Base-by-base conservation (phyloP, 2,329 filamentous ascomycete species). In the Sordariomycetes sp. region DNA sequence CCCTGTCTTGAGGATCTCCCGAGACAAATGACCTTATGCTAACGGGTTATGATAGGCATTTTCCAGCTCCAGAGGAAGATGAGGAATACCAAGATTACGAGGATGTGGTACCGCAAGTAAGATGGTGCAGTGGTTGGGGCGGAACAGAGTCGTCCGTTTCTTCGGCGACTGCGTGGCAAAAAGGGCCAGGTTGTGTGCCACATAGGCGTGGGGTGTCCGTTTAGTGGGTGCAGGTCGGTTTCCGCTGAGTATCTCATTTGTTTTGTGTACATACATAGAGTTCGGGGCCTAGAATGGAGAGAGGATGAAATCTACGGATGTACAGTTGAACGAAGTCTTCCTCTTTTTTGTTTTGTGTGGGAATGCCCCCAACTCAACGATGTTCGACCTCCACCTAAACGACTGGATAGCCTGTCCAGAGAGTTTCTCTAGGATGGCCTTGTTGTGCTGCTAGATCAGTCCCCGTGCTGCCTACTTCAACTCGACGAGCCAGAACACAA, bases 41-140 rank as follows among this genome's bases (percentile, higher is more conserved):
- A 54, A 58, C 48, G 18, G 40, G 16, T 40, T 16, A 34, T 22
- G 1, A 53, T 40, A 58, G 57, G 57, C n/a, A 86, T 90, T 67
- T 88, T 91, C 73, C 85, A 89, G 71, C 71, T 90, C 59, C 87
- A 90, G 74, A 85, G 85, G 71, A 90, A 90, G 79, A 88, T 90
- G 80, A 76, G 87, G 59, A 74, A 79, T 64, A 81, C 78, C 59
- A 74, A 75, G 66, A 80, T 81, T 61, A 79, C 76, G 28, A 68
- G 78, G 56, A 79, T 81, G 74, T 83, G 80, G 80, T 82, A 82
- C 69, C 72, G 80, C 66, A 78, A 79, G 73, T 82, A 77, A 65
- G 32, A 28, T 22, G 46, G 7, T 46, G 40, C 40, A 14, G 18
- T 6, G 22, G n/a, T 50, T n/a, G 46, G 22, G 46, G 46, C 20